Evolutionary conservation across 805 yeast species (phyloP).

Genomic region (Saccharomycopsis selenospora): DNA sequence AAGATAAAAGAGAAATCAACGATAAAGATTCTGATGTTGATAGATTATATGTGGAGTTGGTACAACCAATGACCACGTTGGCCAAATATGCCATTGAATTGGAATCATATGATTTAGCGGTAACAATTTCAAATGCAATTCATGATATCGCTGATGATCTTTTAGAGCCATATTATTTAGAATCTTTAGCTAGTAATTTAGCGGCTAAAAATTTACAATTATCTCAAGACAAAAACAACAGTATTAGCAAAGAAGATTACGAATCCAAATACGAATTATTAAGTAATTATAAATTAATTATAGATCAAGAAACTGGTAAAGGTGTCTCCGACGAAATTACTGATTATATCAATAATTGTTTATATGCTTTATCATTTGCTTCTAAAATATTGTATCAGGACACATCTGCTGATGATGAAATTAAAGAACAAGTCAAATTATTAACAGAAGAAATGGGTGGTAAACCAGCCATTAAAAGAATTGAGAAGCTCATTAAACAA

Average conservation of each 20-base stretch:
- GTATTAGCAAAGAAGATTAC: neutral
- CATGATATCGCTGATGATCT: conserved; percentile 81
- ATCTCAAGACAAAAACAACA: neutral
- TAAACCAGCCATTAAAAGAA: conserved; percentile 15
- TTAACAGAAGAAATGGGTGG: conserved; percentile 21
- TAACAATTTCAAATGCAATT: conserved; percentile 54
- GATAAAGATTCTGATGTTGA: conserved; percentile 31
- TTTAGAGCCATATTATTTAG: conserved; percentile 74
- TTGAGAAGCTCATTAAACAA: conserved; percentile 6
- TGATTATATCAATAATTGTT: conserved; percentile 4
- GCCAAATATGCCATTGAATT: conserved; percentile 73
- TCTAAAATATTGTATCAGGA: conserved; percentile 9
- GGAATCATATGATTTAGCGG: conserved; percentile 59
- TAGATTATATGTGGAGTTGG: conserved; percentile 52
- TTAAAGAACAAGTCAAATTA: conserved; percentile 12
- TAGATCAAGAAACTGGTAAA: conserved; percentile 9
- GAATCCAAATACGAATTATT: conserved; percentile 10
- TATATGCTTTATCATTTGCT: conserved; percentile 13
- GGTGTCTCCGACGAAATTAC: conserved; percentile 17
- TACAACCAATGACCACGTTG: conserved; percentile 68
- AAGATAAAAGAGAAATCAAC: conserved; percentile 27
- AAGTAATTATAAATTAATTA: conserved; percentile 5
- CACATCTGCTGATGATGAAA: conserved; percentile 16
- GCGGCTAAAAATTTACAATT: conserved; percentile 31
- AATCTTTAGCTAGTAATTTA: conserved; percentile 66